phyloP scores from a whole-genome alignment of 805 yeast species.

The Metschnikowia lochheadii region DNA sequence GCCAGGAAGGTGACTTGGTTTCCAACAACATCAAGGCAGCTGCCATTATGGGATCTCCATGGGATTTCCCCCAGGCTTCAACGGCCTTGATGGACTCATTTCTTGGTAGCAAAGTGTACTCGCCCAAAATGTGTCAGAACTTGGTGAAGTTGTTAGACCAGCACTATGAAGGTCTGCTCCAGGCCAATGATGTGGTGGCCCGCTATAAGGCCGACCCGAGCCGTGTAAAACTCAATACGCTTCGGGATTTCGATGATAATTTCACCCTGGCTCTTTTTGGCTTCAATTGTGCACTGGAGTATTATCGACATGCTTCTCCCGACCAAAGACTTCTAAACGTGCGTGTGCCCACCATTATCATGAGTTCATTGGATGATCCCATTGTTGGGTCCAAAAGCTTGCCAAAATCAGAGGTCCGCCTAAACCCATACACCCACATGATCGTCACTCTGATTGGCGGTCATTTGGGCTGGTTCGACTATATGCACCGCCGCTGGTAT shows the following conservation, averaged over 20 bases:
- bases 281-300: conserved; percentile 55
- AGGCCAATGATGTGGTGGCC: conserved; percentile 21
- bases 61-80: conserved; percentile 64
- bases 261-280: conserved; percentile 64
- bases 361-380: conserved; percentile 67
- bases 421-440: conserved; percentile 57
- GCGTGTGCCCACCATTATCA: conserved; percentile 57
- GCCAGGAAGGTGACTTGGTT: conserved; percentile 52
- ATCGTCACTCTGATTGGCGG: conserved; percentile 67
- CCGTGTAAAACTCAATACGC: conserved; percentile 29
- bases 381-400: conserved; percentile 50
- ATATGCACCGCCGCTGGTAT: conserved; percentile 35
- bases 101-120: conserved; percentile 37
- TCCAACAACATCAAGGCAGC: conserved; percentile 54
- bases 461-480: conserved; percentile 53
- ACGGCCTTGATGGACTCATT: conserved; percentile 36
- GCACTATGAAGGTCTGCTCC: conserved; percentile 29
- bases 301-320: conserved; percentile 65
- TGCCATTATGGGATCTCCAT: conserved; percentile 60
- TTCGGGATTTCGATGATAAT: conserved; percentile 56
- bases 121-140: conserved; percentile 41
- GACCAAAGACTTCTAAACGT: conserved; percentile 51
- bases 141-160: conserved; percentile 29
- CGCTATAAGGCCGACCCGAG: conserved; percentile 29
- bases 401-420: conserved; percentile 46